Evolutionary conservation across 805 yeast genomes (phyloP), one percentile per base, ranked within the genome.

Genomic region (Hanseniaspora singularis): DNA sequence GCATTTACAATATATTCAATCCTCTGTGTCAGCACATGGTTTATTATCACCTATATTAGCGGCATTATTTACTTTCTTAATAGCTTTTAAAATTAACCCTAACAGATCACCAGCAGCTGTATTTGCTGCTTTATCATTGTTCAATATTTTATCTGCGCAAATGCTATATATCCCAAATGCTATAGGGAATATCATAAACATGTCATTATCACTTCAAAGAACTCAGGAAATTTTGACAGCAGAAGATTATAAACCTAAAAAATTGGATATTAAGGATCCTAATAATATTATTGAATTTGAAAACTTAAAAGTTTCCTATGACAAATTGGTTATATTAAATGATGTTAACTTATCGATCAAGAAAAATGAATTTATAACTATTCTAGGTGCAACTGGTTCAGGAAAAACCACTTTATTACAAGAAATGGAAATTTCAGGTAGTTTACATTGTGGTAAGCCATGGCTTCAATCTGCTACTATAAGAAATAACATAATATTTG

Each of bases 391-490:
- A 8, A 81, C 85, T 55, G 95, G 95, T 2, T 70, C 85, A 3
- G 95, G 95, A 49, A 85, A 85, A 58, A 68, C 88, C 0, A 81
- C 92, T 0, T 64, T 86, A 22, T 65, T 85, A 40, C 70, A 68
- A 53, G 87, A 94, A 0, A 63, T 85, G 43, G 65, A 76, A 5
- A 68, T 69, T 52, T 88, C 89, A 1, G 63, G 55, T 54, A 72
- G 72, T 18, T 61, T 71, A 12, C 61, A 67, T 48, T 74, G 78
- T 50, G 83, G 88, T 18, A 72, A 72, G 37, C 89, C 88, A 15
- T 85, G 95, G 95, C 75, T 85, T 34, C 88, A 81, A 56, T 85
- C 84, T 62, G 76, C 82, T 2, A 80, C 94, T 0, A 77, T 85
- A 23, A 72, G 73, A 55, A 86, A 81, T 15, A 84, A 84, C 57